Base-by-base conservation (phyloP, 495 filamentous ascomycete species). In the Podospora bellae-mahoneyi region DNA sequence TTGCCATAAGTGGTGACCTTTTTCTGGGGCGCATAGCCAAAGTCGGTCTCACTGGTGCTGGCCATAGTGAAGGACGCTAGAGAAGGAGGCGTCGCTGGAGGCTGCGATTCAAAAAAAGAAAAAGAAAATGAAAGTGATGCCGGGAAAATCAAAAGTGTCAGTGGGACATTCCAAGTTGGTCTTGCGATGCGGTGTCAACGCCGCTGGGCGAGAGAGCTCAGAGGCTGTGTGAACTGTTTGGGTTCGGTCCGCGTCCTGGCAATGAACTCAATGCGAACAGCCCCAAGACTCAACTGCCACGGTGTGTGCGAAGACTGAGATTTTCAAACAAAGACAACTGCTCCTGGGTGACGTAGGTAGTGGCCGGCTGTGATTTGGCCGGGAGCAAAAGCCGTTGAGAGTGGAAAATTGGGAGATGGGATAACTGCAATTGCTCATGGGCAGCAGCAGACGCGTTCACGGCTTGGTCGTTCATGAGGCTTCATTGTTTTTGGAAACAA, bases 1-100 rank as follows among this genome's bases (percentile, higher is more conserved):
- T 78, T 82, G 53, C 81, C 81, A 67, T 83, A 83, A 10, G 81
- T 83, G 28, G 76, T 62, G 30, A 13, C 20, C n/a, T 71, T 76
- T 68, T 71, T 79, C 66, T 77, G 79, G 62, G 78, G 74, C 32
- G 73, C 72, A 66, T 77, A 77, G 64, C 69, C 76, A 69, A 78
- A 77, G 64, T 77, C 76, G 55, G 74, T 73, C 32, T 81, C 79
- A 28, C 70, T 73, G 58, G 72, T 74, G 10, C 60, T 76, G 16
- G 73, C 74, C 79, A 81, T 79, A 61, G 58, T 74, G 2, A 32
- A 19, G 28, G 54, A 64, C 18, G 30, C 20, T 18, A 23, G n/a
- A 48, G 32, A 27, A 39, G 30, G 27, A 54, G 27, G 26, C 20
- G 27, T 23, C 6, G 20, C 3, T 15, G 19, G 7, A 2, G 56